These are phyloP conservation scores for Boletus reticuloceps DNA, from an alignment of 768 basidiomycete species.

Conservation along the genomic window DNA sequence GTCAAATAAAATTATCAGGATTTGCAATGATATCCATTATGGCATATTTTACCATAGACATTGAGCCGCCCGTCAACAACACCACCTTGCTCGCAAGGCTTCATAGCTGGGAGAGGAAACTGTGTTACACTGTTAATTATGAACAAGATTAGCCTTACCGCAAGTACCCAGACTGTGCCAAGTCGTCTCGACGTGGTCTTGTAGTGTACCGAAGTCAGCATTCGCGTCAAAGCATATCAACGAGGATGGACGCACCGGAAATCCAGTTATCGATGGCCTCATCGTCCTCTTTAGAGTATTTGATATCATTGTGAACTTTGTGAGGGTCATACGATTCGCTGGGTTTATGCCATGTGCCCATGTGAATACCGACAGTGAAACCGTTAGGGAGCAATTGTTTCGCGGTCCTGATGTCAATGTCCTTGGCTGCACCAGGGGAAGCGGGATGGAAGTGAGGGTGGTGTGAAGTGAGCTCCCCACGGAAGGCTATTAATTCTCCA, in stretches of 20 bases:
- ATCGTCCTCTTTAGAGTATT: conserved; percentile 67
- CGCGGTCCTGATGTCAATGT: conserved; percentile 69
- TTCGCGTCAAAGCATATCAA: not conserved
- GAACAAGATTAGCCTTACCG: conserved; percentile 22
- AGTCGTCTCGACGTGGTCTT: conserved; percentile 69
- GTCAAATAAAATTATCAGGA: too few relatives aligned
- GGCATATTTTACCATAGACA: conserved; percentile 37
- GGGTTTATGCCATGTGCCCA: conserved; percentile 66
- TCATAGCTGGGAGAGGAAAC: conserved; percentile 43
- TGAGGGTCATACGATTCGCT: conserved; percentile 48
- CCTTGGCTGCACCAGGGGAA: conserved; percentile 54
- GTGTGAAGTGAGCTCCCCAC: conserved; percentile 69
- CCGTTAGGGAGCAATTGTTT: conserved; percentile 57
- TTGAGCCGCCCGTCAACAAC: conserved; percentile 63
- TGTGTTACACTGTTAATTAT: not conserved
- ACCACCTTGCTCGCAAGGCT: conserved; percentile 53
- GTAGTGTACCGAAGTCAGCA: not conserved
- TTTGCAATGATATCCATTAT: too few relatives aligned
- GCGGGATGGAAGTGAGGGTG: conserved; percentile 75
- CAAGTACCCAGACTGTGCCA: conserved; percentile 64
- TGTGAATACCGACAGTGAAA: conserved; percentile 69
- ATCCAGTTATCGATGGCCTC: conserved; percentile 68
- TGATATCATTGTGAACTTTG: conserved; percentile 63
- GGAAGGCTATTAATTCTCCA: conserved; percentile 46
- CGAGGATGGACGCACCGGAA: conserved; percentile 28